These are phyloP conservation scores for Ceratopteris richardii DNA, from an alignment of 75 land plant genomes.

Conservation along the genomic window DNA sequence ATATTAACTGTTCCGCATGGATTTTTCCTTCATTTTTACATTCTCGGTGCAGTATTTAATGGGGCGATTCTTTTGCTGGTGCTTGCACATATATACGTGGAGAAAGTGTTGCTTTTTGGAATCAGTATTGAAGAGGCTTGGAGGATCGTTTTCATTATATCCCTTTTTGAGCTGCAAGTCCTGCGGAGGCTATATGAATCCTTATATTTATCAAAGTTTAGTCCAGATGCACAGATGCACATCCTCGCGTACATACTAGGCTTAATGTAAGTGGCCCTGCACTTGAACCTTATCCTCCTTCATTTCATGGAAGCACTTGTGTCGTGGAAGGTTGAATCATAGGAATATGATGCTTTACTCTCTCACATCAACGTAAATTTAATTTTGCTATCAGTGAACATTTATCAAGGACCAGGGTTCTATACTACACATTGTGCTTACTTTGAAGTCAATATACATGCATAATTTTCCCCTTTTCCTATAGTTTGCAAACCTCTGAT, in stretches of 20 bases:
- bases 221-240: conserved; percentile 83
- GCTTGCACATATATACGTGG: conserved; percentile 7
- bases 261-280: conserved; percentile 54
- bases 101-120: neutral
- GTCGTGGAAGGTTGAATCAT: too few species aligned
- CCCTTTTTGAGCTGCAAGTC: conserved; percentile 77
- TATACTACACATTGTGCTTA: too few species aligned
- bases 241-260: conserved; percentile 70
- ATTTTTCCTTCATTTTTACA: conserved; percentile 74
- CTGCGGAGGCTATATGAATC: conserved; percentile 73
- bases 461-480: too few species aligned
- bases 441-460: too few species aligned
- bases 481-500: too few species aligned
- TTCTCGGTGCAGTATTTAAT: conserved; percentile 54
- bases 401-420: too few species aligned
- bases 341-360: too few species aligned
- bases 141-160: conserved; percentile 48
- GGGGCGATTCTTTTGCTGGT: conserved; percentile 35
- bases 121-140: conserved; percentile 26
- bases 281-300: too few species aligned
- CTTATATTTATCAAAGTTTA: conserved; percentile 50
- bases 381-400: too few species aligned
- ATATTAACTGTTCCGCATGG: conserved; percentile 78
- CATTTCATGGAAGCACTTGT: too few species aligned
- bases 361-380: too few species aligned